Evolutionary conservation across 2,329 filamentous ascomycete species (phyloP), one percentile per base, ranked within the genome.

Genomic region (Dothidotthia symphoricarpi): DNA sequence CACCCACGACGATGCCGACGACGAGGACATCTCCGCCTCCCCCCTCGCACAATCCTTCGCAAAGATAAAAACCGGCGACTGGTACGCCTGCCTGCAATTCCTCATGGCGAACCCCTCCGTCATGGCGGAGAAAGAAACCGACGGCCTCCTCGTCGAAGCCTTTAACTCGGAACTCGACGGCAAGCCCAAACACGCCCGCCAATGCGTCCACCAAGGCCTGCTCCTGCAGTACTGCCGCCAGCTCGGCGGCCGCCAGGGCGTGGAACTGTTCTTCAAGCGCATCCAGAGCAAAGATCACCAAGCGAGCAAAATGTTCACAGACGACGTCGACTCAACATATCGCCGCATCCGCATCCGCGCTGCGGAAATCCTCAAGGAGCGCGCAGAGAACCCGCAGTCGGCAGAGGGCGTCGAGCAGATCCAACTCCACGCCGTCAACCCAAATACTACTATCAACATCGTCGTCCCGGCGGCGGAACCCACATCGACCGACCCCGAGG

Each of bases 391-490:
- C 29, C 75, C 71, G 5, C 74, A 73, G 14, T 72, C 73, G 6
- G 69, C 69, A 2, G 80, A 76, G 16, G 88, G 85, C 14, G 85
- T 95, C 8, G 93, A 98, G 72, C 91, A 96, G 68, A 98, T 98
- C 53, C 94, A 98, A 69, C 77, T 98, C 31, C 93, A 98, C 64
- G 91, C 93, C 11, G 90, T 98, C 9, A 89, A 96, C 66, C 91
- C 91, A 0, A 86, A 85, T 31, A 96, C 91, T 3, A 84, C 86
- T 45, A 96, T 98, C 65, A 86, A 87, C 63, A 96, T 97, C 67
- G 80, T 72, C 37, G 84, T 95, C 26, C 91, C 93, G 10, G 75
- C 85, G 0, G 74, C 75, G 26, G 75, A 80, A 6, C 50, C 63
- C 0, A 48, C 48, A 0, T 41, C 61, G 0, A 43, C 45, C 0